phyloP scores from a whole-genome alignment of 768 basidiomycete species.

The Sporobolomyces phaffii region DNA sequence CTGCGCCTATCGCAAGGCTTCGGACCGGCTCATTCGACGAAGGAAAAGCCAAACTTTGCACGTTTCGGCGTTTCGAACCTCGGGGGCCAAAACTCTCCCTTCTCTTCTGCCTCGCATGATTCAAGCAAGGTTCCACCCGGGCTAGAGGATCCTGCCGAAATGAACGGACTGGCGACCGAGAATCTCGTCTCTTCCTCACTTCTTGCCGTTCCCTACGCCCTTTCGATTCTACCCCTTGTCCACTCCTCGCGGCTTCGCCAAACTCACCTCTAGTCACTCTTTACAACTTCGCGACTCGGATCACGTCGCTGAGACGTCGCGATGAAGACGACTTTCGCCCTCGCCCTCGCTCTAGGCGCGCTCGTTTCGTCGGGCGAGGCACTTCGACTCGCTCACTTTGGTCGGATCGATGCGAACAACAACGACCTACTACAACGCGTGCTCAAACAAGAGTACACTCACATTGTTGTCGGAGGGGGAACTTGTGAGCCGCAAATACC shows the following conservation, averaged over 20 bases:
- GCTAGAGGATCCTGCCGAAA: no score
- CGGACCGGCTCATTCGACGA: no score
- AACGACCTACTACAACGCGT: conserved; percentile 10
- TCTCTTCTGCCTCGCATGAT: neutral
- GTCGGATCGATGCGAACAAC: conserved; percentile 1
- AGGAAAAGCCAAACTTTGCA: no score
- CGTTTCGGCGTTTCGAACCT: no score
- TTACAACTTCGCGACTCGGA: neutral
- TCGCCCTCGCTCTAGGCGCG: neutral
- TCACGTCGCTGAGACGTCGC: neutral
- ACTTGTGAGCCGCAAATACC: neutral
- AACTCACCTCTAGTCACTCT: conserved; percentile 9
- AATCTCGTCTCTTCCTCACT: neutral
- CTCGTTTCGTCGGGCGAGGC: neutral
- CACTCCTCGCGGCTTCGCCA: neutral
- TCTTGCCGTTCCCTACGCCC: no score
- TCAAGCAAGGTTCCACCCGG: neutral
- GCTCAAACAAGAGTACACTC: conserved; percentile 6
- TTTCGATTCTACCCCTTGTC: neutral
- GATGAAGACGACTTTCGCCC: neutral
- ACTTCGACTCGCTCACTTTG: neutral
- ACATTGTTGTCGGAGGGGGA: conserved; percentile 17
- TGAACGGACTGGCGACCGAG: no score
- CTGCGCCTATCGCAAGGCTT: no score
- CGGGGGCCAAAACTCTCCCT: no score